A percentile compares a stretch with the other conserved stretches of the same genome.
Evolutionary conservation across 2,329 filamentous ascomycete species (phyloP).

Genomic region (Cercospora zeae-maydis): DNA sequence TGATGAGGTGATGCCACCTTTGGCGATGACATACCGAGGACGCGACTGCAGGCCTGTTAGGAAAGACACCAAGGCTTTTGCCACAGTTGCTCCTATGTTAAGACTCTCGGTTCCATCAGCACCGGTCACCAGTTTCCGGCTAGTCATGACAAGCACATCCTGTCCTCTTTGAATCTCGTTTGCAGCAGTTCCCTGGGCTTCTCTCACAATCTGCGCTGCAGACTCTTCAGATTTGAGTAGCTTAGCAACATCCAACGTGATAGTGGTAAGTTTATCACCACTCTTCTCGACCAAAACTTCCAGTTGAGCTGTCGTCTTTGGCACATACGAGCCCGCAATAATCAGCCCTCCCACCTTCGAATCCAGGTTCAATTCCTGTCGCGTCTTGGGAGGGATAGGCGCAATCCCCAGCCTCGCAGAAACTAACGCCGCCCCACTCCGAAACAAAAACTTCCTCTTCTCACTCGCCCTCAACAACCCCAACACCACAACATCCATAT

Average conservation of each 20-base stretch:
- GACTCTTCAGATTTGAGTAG: constrained; percentile 43
- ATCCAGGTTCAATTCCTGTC: constrained; percentile 41
- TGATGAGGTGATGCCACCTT: constrained; percentile 58
- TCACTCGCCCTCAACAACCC: constrained; percentile 42
- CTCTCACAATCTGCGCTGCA: constrained; percentile 36
- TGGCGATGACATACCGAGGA: constrained; percentile 57
- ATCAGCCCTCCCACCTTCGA: constrained; percentile 49
- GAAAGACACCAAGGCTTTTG: constrained; percentile 51
- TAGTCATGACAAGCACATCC: constrained; percentile 60
- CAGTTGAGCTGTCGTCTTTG: constrained; percentile 57
- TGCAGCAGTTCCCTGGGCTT: constrained; percentile 37
- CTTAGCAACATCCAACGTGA: constrained; percentile 50
- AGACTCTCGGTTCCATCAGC: constrained; percentile 51
- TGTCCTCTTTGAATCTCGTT: constrained; percentile 42
- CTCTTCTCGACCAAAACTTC: constrained; percentile 42
- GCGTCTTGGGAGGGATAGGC: constrained; percentile 51
- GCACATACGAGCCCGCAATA: constrained; percentile 57
- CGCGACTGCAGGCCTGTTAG: constrained; percentile 46
- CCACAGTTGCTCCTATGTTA: constrained; percentile 54
- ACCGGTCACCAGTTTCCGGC: constrained; percentile 51
- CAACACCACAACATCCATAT: constrained; percentile 54
- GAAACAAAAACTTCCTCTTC: constrained; percentile 46
- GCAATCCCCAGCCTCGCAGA: constrained; percentile 52
- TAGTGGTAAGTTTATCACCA: constrained; percentile 42
- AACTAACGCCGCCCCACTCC: constrained; percentile 49